Evolutionary conservation across 805 yeast species (phyloP).

Genomic region (Metschnikowia sp.): DNA sequence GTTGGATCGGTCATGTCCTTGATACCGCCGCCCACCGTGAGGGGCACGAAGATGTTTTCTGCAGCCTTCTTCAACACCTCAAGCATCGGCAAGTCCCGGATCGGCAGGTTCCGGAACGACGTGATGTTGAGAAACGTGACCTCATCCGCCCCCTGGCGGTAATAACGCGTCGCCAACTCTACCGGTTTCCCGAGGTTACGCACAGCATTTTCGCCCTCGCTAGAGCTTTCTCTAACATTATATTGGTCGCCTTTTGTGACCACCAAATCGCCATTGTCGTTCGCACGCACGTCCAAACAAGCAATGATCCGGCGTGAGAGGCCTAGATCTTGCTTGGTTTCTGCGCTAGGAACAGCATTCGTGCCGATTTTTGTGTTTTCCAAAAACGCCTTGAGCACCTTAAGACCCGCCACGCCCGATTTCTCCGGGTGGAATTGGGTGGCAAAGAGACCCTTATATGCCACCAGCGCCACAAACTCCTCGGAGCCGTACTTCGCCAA

Average conservation of each 20-base stretch:
- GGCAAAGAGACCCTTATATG: conserved; percentile 78
- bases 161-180: conserved; percentile 85
- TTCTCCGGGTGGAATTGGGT: conserved; percentile 99
- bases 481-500: conserved; percentile 73
- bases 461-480: conserved; percentile 75
- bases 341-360: background rate
- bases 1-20: conserved; percentile 85
- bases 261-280: conserved; percentile 91
- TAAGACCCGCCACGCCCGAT: conserved; percentile 87
- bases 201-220: conserved; percentile 53
- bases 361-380: conserved; percentile 33
- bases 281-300: conserved; percentile 93
- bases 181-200: conserved; percentile 97
- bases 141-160: conserved; percentile 95
- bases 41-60: conserved; percentile 89
- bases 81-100: conserved; percentile 92
- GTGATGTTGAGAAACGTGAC: conserved; percentile 93
- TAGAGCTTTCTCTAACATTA: conserved; percentile 75
- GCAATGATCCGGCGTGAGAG: conserved; percentile 91
- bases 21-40: conserved; percentile 98
- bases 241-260: conserved; percentile 99
- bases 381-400: conserved; percentile 70
- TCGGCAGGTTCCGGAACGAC: conserved; percentile 90
- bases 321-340: conserved; percentile 36
- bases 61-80: conserved; percentile 82